Conservation (phyloP, 139 green algal species). For the Haematococcus sp. region DNA sequence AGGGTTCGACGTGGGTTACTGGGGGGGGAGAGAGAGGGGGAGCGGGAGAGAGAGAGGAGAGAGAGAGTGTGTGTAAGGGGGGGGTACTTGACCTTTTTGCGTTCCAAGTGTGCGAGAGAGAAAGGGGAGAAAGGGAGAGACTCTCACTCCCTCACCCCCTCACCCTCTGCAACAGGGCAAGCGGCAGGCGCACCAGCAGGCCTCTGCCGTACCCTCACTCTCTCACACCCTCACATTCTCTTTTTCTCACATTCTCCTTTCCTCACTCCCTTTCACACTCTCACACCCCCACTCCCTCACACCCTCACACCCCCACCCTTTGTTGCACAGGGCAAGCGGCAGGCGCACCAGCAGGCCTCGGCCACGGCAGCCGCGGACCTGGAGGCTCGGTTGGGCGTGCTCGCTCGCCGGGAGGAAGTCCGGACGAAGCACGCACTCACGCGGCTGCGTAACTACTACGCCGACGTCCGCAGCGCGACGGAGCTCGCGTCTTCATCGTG, state of each 20-base stretch:
- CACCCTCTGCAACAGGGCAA: not conserved
- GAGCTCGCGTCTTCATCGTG: too few species aligned
- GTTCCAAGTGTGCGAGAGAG: too few species aligned
- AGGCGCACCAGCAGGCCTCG: not conserved
- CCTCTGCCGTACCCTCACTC: too few species aligned
- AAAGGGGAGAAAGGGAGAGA: too few species aligned
- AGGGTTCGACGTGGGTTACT: not conserved
- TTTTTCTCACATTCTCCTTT: too few species aligned
- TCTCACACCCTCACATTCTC: too few species aligned
- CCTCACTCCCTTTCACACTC: too few species aligned
- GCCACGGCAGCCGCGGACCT: not conserved
- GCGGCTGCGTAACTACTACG: slow-evolving; percentile 3
- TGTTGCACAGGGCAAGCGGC: not conserved
- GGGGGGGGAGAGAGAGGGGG: too few species aligned
- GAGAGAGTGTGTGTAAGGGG: too few species aligned
- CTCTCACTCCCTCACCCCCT: not conserved
- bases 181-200: not conserved
- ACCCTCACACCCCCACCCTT: not conserved
- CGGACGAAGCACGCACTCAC: not conserved
- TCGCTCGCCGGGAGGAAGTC: slow-evolving; percentile 1
- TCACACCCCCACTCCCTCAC: too few species aligned
- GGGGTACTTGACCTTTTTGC: too few species aligned
- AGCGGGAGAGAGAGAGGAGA: too few species aligned
- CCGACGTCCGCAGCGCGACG: slow-evolving; percentile 1
- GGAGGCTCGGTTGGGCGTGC: not conserved